phyloP scores from a whole-genome alignment of 1,139 yeast genomes.

The Magnusiomyces suaveolens region DNA sequence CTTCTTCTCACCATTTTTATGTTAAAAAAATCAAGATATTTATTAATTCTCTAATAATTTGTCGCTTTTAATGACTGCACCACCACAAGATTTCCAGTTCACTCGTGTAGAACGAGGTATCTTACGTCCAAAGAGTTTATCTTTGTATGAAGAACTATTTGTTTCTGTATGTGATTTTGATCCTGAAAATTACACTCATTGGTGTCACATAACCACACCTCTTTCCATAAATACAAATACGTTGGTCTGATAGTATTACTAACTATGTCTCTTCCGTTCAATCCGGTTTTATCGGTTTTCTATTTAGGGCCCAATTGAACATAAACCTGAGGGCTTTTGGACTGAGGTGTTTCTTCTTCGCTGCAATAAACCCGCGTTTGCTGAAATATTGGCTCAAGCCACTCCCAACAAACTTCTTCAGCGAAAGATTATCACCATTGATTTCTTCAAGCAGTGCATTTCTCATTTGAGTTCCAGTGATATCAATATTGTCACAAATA shows the following conservation, averaged over 20 bases:
- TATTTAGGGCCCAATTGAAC: conserved; percentile 14
- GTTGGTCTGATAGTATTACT: too few species aligned
- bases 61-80: background rate
- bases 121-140: conserved; percentile 29
- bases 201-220: too few species aligned
- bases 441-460: conserved; percentile 1
- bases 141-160: conserved; percentile 31
- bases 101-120: conserved; percentile 1
- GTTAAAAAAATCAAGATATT: background rate
- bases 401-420: conserved; percentile 25
- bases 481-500: conserved; percentile 21
- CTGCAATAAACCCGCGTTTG: conserved; percentile 26
- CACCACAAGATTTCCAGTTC: background rate
- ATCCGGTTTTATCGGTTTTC: too few species aligned
- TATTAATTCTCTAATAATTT: too few species aligned
- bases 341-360: conserved; percentile 33
- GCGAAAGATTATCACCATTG: conserved; percentile 8
- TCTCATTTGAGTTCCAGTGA: conserved; percentile 11
- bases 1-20: too few species aligned
- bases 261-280: background rate
- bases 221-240: background rate
- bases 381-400: conserved; percentile 18
- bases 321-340: conserved; percentile 31
- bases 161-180: conserved; percentile 18
- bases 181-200: too few species aligned